phyloP scores from a whole-genome alignment of 202 grass and related monocot genomes.

The Cymbopogon flexuosus region DNA sequence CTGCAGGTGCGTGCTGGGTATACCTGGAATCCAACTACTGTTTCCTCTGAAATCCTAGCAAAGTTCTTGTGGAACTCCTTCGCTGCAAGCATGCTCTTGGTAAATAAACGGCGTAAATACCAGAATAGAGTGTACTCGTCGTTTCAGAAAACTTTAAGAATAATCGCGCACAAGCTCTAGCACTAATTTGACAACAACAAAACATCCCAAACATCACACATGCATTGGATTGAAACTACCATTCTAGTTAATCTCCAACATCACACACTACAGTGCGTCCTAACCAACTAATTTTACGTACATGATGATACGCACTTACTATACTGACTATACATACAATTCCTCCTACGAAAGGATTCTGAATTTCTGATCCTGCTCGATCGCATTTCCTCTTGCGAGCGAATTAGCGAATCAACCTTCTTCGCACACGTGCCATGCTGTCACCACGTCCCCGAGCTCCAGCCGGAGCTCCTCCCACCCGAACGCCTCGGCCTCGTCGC shows the following conservation, averaged over 20 bases:
- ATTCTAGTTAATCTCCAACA: not conserved
- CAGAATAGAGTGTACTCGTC: not conserved
- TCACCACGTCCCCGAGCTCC: conserved; percentile 66
- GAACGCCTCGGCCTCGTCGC: conserved; percentile 38
- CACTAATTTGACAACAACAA: not conserved
- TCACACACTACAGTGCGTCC: not conserved
- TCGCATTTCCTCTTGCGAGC: not conserved
- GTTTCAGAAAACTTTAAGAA: not conserved
- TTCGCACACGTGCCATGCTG: conserved; percentile 57
- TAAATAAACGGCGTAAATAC: too few species aligned
- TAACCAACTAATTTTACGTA: not conserved
- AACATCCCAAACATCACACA: not conserved
- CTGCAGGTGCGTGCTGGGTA: not conserved
- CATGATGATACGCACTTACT: not conserved
- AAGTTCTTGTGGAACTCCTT: not conserved
- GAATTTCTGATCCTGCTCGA: not conserved
- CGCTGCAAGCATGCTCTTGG: not conserved
- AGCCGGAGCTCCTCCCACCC: conserved; percentile 62
- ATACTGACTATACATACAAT: conserved; percentile 1
- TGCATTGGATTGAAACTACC: conserved; percentile 26
- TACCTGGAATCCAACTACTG: not conserved
- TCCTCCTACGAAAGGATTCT: conserved; percentile 9
- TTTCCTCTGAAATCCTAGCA: not conserved
- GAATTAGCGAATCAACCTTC: not conserved
- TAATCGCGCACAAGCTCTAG: not conserved